Conservation (phyloP, 176 grass and related monocot species). For the Triticum dicoccoides region DNA sequence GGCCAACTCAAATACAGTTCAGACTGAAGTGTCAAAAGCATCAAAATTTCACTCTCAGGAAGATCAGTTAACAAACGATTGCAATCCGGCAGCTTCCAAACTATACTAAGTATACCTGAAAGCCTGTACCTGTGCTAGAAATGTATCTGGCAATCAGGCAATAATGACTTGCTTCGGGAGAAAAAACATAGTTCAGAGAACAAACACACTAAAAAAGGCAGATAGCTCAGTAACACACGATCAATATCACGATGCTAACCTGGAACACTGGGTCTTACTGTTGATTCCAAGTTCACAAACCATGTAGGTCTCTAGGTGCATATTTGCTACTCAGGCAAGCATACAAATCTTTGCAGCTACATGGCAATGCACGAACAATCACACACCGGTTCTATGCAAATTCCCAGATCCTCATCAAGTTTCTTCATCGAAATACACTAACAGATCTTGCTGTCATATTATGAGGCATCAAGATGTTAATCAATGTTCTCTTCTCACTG, state of each 20-base stretch:
- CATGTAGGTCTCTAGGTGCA: neutral
- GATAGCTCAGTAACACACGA: neutral
- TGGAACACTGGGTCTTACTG: neutral
- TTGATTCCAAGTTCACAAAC: neutral
- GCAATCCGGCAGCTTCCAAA: neutral
- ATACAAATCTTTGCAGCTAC: neutral
- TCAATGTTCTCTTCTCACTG: neutral
- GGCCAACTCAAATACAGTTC: neutral
- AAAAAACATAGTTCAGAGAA: neutral
- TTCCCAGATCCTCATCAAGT: neutral
- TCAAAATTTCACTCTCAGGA: neutral
- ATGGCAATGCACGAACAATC: neutral
- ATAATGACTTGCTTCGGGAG: neutral
- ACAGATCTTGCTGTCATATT: neutral
- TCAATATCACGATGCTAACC: neutral
- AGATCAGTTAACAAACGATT: neutral
- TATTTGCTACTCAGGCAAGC: neutral
- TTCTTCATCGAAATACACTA: neutral
- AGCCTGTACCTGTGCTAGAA: neutral
- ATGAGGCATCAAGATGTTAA: neutral
- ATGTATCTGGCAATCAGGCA: neutral
- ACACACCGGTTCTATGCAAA: neutral
- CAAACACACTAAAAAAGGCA: neutral
- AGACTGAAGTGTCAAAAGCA: neutral
- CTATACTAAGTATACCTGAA: neutral